phyloP scores from a whole-genome alignment of 768 basidiomycete species.

The Kwoniella dejecticola region DNA sequence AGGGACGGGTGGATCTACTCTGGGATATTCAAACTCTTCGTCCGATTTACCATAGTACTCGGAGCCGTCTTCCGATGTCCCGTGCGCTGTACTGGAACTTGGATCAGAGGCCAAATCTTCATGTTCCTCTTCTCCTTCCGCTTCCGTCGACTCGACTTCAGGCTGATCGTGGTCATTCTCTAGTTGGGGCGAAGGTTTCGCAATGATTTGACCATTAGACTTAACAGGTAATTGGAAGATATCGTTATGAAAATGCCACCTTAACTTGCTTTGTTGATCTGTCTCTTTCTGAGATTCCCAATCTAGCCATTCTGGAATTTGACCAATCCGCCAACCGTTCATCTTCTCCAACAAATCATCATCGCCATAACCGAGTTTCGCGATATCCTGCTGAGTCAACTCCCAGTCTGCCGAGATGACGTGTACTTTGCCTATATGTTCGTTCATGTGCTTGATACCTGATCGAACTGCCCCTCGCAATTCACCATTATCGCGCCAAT shows the following conservation, averaged over 20 bases:
- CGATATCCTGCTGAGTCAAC: background rate
- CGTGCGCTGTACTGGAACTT: background rate
- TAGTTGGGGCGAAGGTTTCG: background rate
- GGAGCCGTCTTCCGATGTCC: too few relatives aligned
- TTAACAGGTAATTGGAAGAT: slow-evolving; percentile 37
- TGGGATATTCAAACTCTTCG: background rate
- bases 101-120: background rate
- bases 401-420: slow-evolving; percentile 46
- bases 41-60: too few relatives aligned
- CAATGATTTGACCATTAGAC: background rate
- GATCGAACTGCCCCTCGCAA: slow-evolving; percentile 46
- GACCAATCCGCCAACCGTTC: slow-evolving; percentile 37
- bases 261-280: slow-evolving; percentile 3
- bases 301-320: slow-evolving; percentile 51
- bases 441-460: slow-evolving; percentile 23
- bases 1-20: background rate
- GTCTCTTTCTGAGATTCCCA: slow-evolving; percentile 11
- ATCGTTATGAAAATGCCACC: slow-evolving; percentile 53
- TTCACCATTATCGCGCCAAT: slow-evolving; percentile 51
- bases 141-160: background rate
- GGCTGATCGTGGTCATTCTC: slow-evolving; percentile 3
- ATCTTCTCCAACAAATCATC: background rate
- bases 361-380: background rate
- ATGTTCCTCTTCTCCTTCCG: background rate
- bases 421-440: slow-evolving; percentile 37